A percentile compares a stretch with the other conserved stretches of the same genome.
These are phyloP conservation scores for Coelastrella sp. DNA, from an alignment of 139 green algal genomes.

Conservation along the genomic window DNA sequence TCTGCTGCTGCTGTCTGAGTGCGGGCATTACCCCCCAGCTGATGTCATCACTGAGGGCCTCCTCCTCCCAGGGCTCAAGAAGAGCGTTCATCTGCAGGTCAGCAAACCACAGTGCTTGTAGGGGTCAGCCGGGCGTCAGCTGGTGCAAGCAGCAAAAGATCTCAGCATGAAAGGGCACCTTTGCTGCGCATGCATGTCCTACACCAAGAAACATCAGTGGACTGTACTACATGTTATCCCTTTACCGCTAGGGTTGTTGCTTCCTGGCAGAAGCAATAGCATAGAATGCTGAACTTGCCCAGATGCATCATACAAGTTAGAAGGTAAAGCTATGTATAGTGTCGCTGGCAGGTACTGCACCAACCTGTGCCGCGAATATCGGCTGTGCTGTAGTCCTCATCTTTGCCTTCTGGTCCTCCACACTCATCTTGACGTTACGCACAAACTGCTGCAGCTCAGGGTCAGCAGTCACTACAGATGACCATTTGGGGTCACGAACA, in stretches of 20 bases:
- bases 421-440: constrained; percentile 35
- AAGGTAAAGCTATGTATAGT: too few species aligned
- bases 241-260: too few species aligned
- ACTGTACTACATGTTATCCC: too few species aligned
- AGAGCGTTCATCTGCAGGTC: constrained; percentile 23
- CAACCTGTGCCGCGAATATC: constrained; percentile 41
- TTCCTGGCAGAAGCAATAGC: too few species aligned
- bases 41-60: neutral
- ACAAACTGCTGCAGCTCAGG: constrained; percentile 49
- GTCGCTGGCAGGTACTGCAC: neutral
- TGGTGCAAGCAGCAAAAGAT: too few species aligned
- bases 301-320: too few species aligned
- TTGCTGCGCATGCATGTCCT: too few species aligned
- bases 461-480: constrained; percentile 28
- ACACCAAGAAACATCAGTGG: too few species aligned
- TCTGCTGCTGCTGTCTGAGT: neutral
- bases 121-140: too few species aligned
- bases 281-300: too few species aligned
- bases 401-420: constrained; percentile 31
- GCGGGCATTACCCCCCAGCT: constrained; percentile 1
- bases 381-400: constrained; percentile 20
- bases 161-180: too few species aligned
- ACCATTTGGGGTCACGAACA: constrained; percentile 37
- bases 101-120: neutral
- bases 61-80: constrained; percentile 34